Percentiles rank a stretch among this genome's conserved stretches.
These are phyloP conservation scores for Megacollybia marginata DNA, from an alignment of 768 basidiomycete species.

Conservation along the genomic window DNA sequence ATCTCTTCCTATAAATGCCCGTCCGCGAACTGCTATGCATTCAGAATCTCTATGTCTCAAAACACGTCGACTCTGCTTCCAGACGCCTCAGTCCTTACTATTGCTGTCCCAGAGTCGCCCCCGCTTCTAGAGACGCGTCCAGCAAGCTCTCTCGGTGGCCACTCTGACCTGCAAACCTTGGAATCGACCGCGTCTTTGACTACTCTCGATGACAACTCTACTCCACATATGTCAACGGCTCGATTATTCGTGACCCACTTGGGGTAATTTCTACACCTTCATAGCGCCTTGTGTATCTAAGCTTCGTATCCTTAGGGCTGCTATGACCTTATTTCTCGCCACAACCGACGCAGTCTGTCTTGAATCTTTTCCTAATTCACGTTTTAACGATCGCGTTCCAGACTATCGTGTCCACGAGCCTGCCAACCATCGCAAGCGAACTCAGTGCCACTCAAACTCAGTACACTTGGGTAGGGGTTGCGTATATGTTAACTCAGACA, in stretches of 20 bases:
- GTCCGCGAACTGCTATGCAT: no score
- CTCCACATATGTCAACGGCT: conserved; percentile 35
- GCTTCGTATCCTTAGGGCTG: conserved; percentile 44
- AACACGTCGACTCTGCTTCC: no score
- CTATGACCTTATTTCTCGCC: conserved; percentile 74
- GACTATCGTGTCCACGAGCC: conserved; percentile 74
- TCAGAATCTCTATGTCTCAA: no score
- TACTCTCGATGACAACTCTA: neutral
- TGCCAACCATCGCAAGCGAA: conserved; percentile 74
- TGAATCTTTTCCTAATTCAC: conserved; percentile 1
- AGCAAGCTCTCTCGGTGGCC: no score
- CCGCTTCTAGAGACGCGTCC: no score
- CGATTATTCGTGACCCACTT: conserved; percentile 60
- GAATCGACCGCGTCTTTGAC: neutral
- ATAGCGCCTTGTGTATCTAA: no score
- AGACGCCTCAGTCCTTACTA: no score
- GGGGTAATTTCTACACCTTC: conserved; percentile 37
- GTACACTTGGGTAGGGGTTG: conserved; percentile 82
- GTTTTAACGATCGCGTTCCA: conserved; percentile 10
- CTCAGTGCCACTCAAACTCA: conserved; percentile 60
- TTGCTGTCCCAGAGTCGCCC: no score
- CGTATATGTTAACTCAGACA: conserved; percentile 83
- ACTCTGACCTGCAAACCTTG: neutral
- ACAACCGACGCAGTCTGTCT: conserved; percentile 74
- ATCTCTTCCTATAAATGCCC: no score